Base-by-base conservation (phyloP, 768 basidiomycete genomes). In the Amanita phalloides region DNA sequence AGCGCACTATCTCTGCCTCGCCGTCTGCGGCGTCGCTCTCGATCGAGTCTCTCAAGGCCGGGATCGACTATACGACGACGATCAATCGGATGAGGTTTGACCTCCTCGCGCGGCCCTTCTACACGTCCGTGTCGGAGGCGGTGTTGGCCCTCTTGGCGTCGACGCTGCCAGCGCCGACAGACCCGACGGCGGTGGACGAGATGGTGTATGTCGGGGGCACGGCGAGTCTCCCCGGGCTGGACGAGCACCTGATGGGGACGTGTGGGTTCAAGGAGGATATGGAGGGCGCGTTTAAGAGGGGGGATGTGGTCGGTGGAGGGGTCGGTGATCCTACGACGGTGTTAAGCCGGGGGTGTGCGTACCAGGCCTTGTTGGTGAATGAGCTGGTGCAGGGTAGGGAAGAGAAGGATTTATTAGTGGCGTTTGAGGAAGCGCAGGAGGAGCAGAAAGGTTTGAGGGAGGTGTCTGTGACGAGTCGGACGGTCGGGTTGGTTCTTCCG, bases 21-120 rank as follows among this genome's bases (percentile, higher is more conserved):
- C 78, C 85, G 2, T 86, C 86, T 11, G 89, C 92, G 1, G 93
- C 91, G 1, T 88, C 89, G 1, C 90, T 91, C 68, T 86, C 88
- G 13, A 88, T 99, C 57, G 93, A 96, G 68, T 90, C 87, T 0
- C 77, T 99, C 58, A 95, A 94, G 66, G 93, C 95, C 53, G 95
- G 94, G 1, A 63, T 89, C 35, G 95, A 99, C 67, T 91, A 84
- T 62, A 92, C 88, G 3, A 85, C 82, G 56, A 65, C 66, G 3
- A 68, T 70, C 55, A 78, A 77, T 64, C 72, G 77, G 13, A 70
- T 80, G 70, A 71, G 79, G 14, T 81, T 81, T 64, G 82, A 84
- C 56, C 73, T 84, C 64, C 71, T 83, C 58, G 76, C 77, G 1
- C 68, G 78, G 14, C 57, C 79, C 7, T 69, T 87, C 21, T 90